A percentile compares a stretch with the other conserved stretches of the same genome.
Conservation (phyloP, 2,329 filamentous ascomycete species). For the Ascochyta viciae-villosae region DNA sequence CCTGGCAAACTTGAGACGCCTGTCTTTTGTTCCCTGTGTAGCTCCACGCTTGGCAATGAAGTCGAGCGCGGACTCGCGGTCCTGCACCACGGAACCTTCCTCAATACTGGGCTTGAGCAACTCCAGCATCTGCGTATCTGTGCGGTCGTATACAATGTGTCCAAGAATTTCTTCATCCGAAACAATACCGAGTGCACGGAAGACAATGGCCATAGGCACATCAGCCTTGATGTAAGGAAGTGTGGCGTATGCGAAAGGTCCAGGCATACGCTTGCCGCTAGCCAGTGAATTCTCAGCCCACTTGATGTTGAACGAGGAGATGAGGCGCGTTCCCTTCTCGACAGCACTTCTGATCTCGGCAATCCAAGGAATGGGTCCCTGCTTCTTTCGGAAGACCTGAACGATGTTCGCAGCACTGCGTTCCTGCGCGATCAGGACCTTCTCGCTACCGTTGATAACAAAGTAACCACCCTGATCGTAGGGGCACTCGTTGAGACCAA, state of each 20-base stretch:
- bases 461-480: constrained; percentile 99
- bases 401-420: constrained; percentile 98
- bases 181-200: constrained; percentile 92
- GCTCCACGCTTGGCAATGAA: constrained; percentile 93
- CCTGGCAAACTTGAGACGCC: constrained; percentile 88
- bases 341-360: constrained; percentile 96
- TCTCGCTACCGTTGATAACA: constrained; percentile 98
- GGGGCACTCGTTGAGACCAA: constrained; percentile 92
- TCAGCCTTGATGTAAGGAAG: constrained; percentile 94
- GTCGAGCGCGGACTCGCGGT: constrained; percentile 90
- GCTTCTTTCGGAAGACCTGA: constrained; percentile 98
- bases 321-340: constrained; percentile 93
- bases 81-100: constrained; percentile 95
- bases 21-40: constrained; percentile 77
- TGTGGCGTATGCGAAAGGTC: constrained; percentile 87
- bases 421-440: constrained; percentile 97
- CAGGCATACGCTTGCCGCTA: constrained; percentile 77
- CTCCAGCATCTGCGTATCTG: constrained; percentile 95
- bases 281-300: constrained; percentile 84
- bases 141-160: constrained; percentile 95
- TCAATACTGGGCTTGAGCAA: constrained; percentile 97
- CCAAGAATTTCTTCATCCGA: constrained; percentile 98
- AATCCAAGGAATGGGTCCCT: constrained; percentile 90
- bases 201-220: constrained; percentile 92
- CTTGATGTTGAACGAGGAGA: constrained; percentile 92